Evolutionary conservation across 768 basidiomycete genomes (phyloP).

Genomic region (Strobilomyces dryophilus): DNA sequence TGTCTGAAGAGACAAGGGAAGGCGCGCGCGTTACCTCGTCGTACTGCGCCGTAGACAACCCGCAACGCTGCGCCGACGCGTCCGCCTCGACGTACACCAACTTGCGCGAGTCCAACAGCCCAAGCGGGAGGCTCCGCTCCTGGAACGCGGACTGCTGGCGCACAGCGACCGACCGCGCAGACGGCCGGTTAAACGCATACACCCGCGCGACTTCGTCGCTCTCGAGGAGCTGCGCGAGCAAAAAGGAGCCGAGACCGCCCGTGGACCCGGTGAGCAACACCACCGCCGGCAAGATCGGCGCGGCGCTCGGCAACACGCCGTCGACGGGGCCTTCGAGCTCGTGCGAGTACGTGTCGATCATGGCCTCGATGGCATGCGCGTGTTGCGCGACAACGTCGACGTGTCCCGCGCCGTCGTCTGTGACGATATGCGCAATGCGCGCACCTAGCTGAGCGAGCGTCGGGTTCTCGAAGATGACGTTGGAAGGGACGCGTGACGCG

Average conservation of each 20-base stretch:
- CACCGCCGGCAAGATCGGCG: slow-evolving; percentile 11
- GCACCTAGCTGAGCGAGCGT: slow-evolving; percentile 35
- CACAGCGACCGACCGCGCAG: slow-evolving; percentile 10
- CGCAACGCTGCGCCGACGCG: no score
- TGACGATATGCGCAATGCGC: slow-evolving; percentile 12
- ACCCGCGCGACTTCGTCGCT: slow-evolving; percentile 23
- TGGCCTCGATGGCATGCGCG: slow-evolving; percentile 28
- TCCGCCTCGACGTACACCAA: no score
- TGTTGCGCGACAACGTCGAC: slow-evolving; percentile 6
- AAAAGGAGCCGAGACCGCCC: slow-evolving; percentile 37
- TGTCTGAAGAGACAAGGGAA: no score
- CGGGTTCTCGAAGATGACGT: slow-evolving; percentile 38
- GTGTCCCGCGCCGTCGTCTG: not conserved
- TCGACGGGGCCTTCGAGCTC: slow-evolving; percentile 13
- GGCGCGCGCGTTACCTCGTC: no score
- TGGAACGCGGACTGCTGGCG: slow-evolving; percentile 21
- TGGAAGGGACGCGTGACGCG: slow-evolving; percentile 22
- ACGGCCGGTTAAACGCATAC: slow-evolving; percentile 33
- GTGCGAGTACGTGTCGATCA: slow-evolving; percentile 39
- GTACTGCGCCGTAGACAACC: no score
- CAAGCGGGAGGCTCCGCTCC: no score
- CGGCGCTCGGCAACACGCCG: slow-evolving; percentile 6
- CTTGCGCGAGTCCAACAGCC: no score
- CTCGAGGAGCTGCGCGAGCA: slow-evolving; percentile 29
- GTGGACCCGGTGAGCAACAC: slow-evolving; percentile 40